Percentiles rank a stretch among this genome's conserved stretches.
phyloP scores from a whole-genome alignment of 331 rosid genomes.

The Quercus lobata region DNA sequence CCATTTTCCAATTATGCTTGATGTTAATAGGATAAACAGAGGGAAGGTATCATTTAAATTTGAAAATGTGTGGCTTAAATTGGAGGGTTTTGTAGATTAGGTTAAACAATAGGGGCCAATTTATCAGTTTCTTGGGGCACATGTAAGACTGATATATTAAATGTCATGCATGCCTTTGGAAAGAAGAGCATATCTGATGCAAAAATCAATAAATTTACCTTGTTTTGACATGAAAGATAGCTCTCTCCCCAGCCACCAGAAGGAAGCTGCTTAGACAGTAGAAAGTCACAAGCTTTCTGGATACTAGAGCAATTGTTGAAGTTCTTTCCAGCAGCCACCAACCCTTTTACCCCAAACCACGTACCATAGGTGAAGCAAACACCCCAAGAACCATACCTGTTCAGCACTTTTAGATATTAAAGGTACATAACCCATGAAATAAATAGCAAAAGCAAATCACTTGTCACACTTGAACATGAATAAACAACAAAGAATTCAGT shows the following conservation, averaged over 20 bases:
- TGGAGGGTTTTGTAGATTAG: too few relatives aligned
- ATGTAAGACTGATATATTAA: background rate
- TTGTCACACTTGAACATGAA: conserved; percentile 3
- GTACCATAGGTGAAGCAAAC: conserved; percentile 83
- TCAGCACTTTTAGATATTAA: conserved; percentile 30
- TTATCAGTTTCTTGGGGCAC: too few relatives aligned
- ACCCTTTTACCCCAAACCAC: conserved; percentile 82
- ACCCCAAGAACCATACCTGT: conserved; percentile 94
- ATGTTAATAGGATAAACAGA: too few relatives aligned
- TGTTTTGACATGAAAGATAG: conserved; percentile 81
- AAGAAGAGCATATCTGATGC: background rate
- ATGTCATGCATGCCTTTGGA: background rate
- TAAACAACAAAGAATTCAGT: background rate
- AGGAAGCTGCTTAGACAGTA: conserved; percentile 71
- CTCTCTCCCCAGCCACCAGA: conserved; percentile 97
- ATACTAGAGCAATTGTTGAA: conserved; percentile 50
- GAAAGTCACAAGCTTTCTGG: conserved; percentile 69
- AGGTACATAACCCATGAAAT: conserved; percentile 10
- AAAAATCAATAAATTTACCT: conserved; percentile 39
- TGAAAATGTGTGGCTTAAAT: too few relatives aligned
- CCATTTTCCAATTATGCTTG: too few relatives aligned
- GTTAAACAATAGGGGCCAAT: too few relatives aligned
- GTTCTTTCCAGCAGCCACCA: conserved; percentile 74
- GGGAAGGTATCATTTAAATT: too few relatives aligned
- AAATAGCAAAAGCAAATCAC: conserved; percentile 2